Percentiles rank a stretch among this genome's conserved stretches.
Conservation (phyloP, 73 alveolate genomes). For the Stentor roeselii region DNA sequence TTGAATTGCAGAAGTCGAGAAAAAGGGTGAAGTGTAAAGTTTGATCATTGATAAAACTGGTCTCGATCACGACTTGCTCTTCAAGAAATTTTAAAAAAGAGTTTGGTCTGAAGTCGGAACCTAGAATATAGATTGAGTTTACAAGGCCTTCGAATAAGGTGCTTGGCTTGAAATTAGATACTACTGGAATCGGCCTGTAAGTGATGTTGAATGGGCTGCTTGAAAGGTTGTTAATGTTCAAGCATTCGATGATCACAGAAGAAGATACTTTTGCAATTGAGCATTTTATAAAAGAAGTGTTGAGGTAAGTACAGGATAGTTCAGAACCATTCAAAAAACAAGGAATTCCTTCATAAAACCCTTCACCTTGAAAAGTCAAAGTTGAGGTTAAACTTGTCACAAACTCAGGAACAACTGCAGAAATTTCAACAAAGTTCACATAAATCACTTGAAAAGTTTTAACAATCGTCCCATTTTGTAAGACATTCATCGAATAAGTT, state of each 20-base stretch:
- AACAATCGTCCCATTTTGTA: not conserved
- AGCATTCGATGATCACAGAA: not conserved
- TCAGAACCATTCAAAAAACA: not conserved
- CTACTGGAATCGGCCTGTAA: not conserved
- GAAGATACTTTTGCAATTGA: not conserved
- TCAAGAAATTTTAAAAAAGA: not conserved
- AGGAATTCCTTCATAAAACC: not conserved
- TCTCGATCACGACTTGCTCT: not conserved
- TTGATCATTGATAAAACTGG: not conserved
- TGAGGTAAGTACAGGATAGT: not conserved
- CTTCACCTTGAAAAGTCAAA: not conserved
- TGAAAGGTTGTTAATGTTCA: not conserved
- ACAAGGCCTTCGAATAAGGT: not conserved
- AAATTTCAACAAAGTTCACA: not conserved
- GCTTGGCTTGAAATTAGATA: not conserved
- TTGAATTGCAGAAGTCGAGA: not conserved
- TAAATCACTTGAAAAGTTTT: too few species aligned
- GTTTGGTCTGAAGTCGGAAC: not conserved
- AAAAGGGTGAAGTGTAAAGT: not conserved
- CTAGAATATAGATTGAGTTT: not conserved
- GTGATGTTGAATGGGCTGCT: not conserved
- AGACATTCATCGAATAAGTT: too few species aligned
- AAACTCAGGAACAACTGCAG: not conserved
- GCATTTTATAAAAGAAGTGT: not conserved
- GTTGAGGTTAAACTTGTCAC: not conserved